These are phyloP conservation scores for Zoysia pacifica DNA, from an alignment of 176 grass and related monocot species.

Conservation along the genomic window DNA sequence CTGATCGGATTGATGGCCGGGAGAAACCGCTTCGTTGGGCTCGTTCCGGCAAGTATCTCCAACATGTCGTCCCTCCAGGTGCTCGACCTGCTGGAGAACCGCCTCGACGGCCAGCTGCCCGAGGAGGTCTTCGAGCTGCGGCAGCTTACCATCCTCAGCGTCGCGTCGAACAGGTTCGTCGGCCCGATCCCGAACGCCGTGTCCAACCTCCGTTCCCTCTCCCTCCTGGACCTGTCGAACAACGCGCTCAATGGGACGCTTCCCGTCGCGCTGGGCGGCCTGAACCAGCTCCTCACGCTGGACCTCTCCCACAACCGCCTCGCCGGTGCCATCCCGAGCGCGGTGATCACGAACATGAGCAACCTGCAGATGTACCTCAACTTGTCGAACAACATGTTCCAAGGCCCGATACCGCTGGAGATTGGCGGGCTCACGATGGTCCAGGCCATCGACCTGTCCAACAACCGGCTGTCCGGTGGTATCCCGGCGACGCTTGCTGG, in stretches of 20 bases:
- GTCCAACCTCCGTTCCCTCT: conserved; percentile 58
- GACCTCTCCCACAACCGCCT: conserved; percentile 80
- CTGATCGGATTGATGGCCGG: conserved; percentile 40
- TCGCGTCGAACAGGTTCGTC: conserved; percentile 56
- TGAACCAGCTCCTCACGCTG: conserved; percentile 53
- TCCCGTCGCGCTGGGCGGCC: conserved; percentile 48
- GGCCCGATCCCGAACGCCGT: conserved; percentile 60
- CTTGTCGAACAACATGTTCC: conserved; percentile 64
- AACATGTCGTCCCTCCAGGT: conserved; percentile 55
- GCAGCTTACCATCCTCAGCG: conserved; percentile 42
- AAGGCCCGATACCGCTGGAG: conserved; percentile 55
- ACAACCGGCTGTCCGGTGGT: conserved; percentile 68
- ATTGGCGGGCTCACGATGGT: conserved; percentile 72
- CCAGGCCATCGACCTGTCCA: conserved; percentile 73
- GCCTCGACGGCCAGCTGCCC: conserved; percentile 48
- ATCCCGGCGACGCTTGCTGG: conserved; percentile 61
- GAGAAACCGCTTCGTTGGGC: conserved; percentile 52
- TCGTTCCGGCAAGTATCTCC: conserved; percentile 50
- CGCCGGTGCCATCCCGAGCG: conserved; percentile 53
- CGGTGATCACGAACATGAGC: conserved; percentile 49
- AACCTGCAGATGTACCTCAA: conserved; percentile 67
- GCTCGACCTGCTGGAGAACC: conserved; percentile 51
- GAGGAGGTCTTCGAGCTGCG: conserved; percentile 47
- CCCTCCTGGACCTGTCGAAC: conserved; percentile 58
- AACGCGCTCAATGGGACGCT: conserved; percentile 70